Evolutionary conservation across 345 rosid species (phyloP), one percentile per base, ranked within the genome.

Genomic region (Aquilaria malaccensis): DNA sequence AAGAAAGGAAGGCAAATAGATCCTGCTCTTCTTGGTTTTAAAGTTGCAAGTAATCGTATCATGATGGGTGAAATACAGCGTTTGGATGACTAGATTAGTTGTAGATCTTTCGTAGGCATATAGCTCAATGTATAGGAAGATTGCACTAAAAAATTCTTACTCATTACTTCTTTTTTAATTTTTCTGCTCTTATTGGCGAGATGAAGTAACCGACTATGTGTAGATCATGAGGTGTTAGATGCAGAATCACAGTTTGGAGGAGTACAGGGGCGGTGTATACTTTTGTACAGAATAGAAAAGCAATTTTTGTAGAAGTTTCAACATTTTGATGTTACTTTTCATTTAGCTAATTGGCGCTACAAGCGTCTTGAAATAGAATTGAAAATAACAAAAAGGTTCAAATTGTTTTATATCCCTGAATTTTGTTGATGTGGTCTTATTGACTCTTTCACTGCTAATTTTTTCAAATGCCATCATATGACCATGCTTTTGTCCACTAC

Each of bases 11-110:
- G 85, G 72, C 98, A 91, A 64, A 80, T 88, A 1, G 95, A 91
- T 76, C 98, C 88, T 1, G 81, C 96, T 32, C 96, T 88, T 61
- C 88, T 91, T 37, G 98, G 98, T 46, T 91, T 91, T 69, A 91
- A 88, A 63, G 96, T 91, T 30, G 70, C 88, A 1, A 91, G 98
- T 84, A 91, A 91, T 66, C 98, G 96, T 10, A 87, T 91, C 14
- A 80, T 91, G 81, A 91, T 88, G 96, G 98, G 96, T 14, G 95
- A 91, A 70, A 91, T 88, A 57, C 94, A 86, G 30, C 77, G 87
- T 0, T 29, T 78, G 43, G 90, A 91, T 6, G 97, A 90, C 64
- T 88, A 75, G 69, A 7, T n/a, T 47, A 5, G n/a, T 45, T 11
- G 29, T 58, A 37, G 43, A 37, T 37, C 7, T 55, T 78, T 73